These are phyloP conservation scores for Elaphomyces granulatus DNA, from an alignment of 495 filamentous ascomycete genomes.

Conservation along the genomic window DNA sequence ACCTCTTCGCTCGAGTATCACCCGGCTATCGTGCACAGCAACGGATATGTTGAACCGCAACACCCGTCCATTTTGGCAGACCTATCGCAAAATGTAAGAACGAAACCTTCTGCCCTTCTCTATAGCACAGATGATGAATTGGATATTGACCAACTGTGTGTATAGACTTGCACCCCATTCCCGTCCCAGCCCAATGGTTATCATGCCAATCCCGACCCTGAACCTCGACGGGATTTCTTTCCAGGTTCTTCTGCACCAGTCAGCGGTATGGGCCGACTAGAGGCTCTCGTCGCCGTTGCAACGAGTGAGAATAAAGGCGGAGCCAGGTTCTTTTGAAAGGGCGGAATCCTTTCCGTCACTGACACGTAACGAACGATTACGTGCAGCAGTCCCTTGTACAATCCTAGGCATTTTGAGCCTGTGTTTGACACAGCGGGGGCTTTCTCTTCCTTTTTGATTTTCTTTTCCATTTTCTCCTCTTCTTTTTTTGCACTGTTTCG, in stretches of 20 bases:
- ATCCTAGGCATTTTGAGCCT: background rate
- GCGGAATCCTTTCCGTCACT: background rate
- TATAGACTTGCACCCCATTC: constrained; percentile 28
- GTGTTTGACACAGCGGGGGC: background rate
- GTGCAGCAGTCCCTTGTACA: background rate
- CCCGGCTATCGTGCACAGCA: constrained; percentile 49
- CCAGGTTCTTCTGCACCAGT: constrained; percentile 16
- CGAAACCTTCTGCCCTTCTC: background rate
- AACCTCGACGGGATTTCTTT: constrained; percentile 21
- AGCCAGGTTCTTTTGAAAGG: constrained; percentile 23
- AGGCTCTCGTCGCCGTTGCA: constrained; percentile 79
- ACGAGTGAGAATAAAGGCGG: constrained; percentile 62
- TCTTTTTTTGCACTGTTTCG: background rate
- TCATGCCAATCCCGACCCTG: constrained; percentile 9
- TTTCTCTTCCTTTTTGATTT: background rate
- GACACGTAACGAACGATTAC: background rate
- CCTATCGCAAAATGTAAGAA: constrained; percentile 28
- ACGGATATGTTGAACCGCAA: constrained; percentile 43
- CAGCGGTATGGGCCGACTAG: constrained; percentile 53
- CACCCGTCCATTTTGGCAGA: constrained; percentile 30
- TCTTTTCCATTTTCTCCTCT: background rate
- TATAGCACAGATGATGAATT: too few relatives aligned
- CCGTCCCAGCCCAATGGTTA: constrained; percentile 24
- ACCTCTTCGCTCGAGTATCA: constrained; percentile 47
- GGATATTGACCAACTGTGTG: constrained; percentile 9